Evolutionary conservation across 2,329 filamentous ascomycete genomes (phyloP).

Genomic region (Graphilbum sp.): DNA sequence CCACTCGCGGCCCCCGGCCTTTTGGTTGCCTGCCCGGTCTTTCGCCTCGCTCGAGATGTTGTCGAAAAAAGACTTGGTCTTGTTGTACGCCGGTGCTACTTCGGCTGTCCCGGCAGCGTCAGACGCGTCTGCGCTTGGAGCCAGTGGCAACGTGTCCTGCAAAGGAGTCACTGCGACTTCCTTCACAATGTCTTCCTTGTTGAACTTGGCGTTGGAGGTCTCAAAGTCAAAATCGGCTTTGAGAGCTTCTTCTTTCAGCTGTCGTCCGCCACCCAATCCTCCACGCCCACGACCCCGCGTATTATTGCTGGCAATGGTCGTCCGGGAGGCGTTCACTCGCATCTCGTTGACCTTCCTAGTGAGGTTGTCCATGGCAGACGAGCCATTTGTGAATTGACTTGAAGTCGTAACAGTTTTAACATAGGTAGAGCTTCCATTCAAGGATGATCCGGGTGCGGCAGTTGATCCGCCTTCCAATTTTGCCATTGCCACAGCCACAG

Average conservation of each 20-base stretch:
- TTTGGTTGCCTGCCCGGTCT: conserved; percentile 56
- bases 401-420: conserved; percentile 13
- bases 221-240: conserved; percentile 87
- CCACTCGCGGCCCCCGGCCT: conserved; percentile 72
- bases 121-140: conserved; percentile 10
- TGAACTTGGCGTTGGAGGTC: conserved; percentile 73
- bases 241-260: conserved; percentile 71
- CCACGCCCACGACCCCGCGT: conserved; percentile 20
- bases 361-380: conserved; percentile 47
- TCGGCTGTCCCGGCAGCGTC: conserved; percentile 11
- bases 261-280: conserved; percentile 28
- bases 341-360: conserved; percentile 64
- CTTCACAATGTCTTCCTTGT: conserved; percentile 72
- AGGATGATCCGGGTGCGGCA: neutral
- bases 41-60: conserved; percentile 92
- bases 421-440: no score
- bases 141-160: conserved; percentile 21
- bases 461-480: conserved; percentile 34
- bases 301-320: neutral
- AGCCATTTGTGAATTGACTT: conserved; percentile 20
- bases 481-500: conserved; percentile 67
- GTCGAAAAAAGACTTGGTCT: conserved; percentile 83
- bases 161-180: conserved; percentile 82
- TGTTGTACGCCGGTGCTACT: conserved; percentile 52
- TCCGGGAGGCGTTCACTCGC: conserved; percentile 39